Evolutionary conservation across 768 basidiomycete genomes (phyloP), one percentile per base, ranked within the genome.

Genomic region (Termitomyces bulborhizus): DNA sequence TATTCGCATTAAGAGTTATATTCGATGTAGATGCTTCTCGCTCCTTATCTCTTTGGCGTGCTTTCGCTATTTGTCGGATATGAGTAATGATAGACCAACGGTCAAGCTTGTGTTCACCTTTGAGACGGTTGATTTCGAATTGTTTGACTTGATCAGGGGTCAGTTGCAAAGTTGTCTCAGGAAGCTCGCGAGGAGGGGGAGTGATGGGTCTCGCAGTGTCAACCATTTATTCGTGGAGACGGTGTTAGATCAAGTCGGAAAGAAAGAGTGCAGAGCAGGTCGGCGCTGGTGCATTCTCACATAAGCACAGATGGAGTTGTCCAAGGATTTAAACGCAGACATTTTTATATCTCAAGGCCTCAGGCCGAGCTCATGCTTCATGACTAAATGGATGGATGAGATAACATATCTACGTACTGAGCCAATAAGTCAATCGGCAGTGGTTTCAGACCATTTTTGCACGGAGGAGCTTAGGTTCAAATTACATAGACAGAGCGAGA

Each of bases 91-190:
- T 18, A 26, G 32, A 39, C 39, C 13, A 11, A 18, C 4, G 9
- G 15, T 24, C 27, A 11, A 18, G 27, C 16, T 46, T 3, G 31
- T 31, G 1, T 40, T 51, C 49, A 88, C 89, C 89, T 81, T 80
- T 85, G 24, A 93, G 71, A 51, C 90, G 80, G 62, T 93, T 91
- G 42, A 92, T 76, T 66, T 93, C 90, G 26, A 92, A 76, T 54
- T 81, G 79, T 64, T 80, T 85, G 45, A 81, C 71, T 65, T 88
- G 82, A 59, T 93, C 90, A 13, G 86, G 82, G 7, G 84, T 83
- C 32, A 84, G 59, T 52, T 57, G 71, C n/a, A 70, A 58, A 12
- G 61, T 53, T 15, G 63, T 39, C 16, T 62, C 36, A 42, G 64
- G 46, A 39, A 46, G 8, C 43, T 52, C 43, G 13, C 65, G 63